phyloP scores from a whole-genome alignment of 176 grass and related monocot genomes.

The Cymbopogon citratus region DNA sequence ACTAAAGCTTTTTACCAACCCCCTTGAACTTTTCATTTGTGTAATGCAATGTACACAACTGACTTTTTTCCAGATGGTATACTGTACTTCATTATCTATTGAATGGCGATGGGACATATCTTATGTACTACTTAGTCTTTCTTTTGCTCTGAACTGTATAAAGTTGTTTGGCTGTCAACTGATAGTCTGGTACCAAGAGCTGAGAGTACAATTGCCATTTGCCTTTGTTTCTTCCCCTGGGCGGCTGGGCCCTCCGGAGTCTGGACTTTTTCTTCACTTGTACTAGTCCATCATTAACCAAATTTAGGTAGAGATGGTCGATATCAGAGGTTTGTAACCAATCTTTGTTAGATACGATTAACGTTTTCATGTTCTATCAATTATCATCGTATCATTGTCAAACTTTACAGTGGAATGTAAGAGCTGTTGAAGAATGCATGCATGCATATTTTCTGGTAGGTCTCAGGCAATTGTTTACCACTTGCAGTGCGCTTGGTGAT shows the following conservation, averaged over 20 bases:
- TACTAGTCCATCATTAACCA: slow-evolving; percentile 15
- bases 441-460: not conserved
- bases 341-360: not conserved
- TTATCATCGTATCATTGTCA: not conserved
- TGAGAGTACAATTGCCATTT: slow-evolving; percentile 29
- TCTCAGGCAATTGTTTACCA: slow-evolving; percentile 4
- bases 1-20: no score
- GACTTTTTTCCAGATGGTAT: no score
- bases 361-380: slow-evolving; percentile 11
- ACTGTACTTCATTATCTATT: no score
- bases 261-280: slow-evolving; percentile 7
- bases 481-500: not conserved
- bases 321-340: slow-evolving; percentile 11
- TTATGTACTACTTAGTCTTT: slow-evolving; percentile 6
- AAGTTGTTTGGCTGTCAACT: slow-evolving; percentile 25
- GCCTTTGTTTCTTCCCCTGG: slow-evolving; percentile 1
- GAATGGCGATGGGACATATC: no score
- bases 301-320: not conserved
- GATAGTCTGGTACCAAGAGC: slow-evolving; percentile 21
- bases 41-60: no score
- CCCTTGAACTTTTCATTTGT: no score
- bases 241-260: not conserved
- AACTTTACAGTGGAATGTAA: not conserved
- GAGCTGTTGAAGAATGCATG: slow-evolving; percentile 3
- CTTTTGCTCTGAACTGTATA: not conserved